These are phyloP conservation scores for Pseudocercospora fijiensis DNA, from an alignment of 2,329 filamentous ascomycete genomes.

Conservation along the genomic window DNA sequence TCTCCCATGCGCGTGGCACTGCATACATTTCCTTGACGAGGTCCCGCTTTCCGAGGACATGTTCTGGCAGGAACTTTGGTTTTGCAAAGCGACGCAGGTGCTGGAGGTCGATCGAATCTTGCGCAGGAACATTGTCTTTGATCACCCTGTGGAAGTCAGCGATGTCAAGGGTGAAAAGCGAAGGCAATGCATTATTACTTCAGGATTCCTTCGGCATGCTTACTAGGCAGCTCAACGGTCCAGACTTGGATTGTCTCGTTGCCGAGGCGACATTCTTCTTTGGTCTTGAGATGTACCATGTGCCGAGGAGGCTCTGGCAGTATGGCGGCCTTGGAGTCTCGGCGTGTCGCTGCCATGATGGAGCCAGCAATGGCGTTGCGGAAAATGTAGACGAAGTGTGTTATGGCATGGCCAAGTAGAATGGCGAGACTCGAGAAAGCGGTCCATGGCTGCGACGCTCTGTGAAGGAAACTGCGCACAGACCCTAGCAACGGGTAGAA, in stretches of 20 bases:
- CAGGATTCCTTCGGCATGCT: conserved; percentile 69
- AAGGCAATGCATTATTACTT: conserved; percentile 52
- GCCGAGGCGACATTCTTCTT: conserved; percentile 51
- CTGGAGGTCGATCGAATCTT: conserved; percentile 47
- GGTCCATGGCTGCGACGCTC: conserved; percentile 7
- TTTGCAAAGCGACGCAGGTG: conserved; percentile 76
- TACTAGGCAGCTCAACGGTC: conserved; percentile 70
- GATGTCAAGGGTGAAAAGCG: conserved; percentile 17
- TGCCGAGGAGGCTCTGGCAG: conserved; percentile 28
- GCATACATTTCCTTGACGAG: conserved; percentile 37
- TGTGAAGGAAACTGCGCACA: conserved; percentile 21
- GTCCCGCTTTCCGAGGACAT: conserved; percentile 37
- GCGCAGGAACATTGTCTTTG: conserved; percentile 46
- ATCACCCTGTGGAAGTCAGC: conserved; percentile 45
- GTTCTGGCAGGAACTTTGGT: conserved; percentile 40
- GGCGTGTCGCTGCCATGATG: conserved; percentile 23
- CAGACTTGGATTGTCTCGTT: conserved; percentile 60
- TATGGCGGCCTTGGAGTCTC: conserved; percentile 25
- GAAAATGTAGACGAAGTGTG: conserved; percentile 14
- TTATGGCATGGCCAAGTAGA: conserved; percentile 4
- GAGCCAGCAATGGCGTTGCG: conserved; percentile 14
- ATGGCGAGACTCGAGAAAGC: conserved; percentile 6
- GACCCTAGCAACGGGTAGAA: conserved; percentile 17
- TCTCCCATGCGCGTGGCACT: conserved; percentile 37
- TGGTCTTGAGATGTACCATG: conserved; percentile 49